Percentiles rank a stretch among this genome's conserved stretches.
phyloP scores from a whole-genome alignment of 208 protist species.

The Crithidia fasciculata region DNA sequence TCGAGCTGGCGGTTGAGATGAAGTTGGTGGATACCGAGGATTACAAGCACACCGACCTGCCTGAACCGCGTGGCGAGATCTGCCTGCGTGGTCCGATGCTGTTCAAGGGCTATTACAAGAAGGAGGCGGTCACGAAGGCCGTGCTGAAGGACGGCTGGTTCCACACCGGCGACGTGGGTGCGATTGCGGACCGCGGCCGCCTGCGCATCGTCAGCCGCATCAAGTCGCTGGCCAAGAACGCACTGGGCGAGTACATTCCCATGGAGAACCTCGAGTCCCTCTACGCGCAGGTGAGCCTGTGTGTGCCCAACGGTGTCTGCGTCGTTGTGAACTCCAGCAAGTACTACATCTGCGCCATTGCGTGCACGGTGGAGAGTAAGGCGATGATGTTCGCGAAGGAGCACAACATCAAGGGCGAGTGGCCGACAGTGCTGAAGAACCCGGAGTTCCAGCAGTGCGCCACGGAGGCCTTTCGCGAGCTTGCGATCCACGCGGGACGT shows the following conservation, averaged over 20 bases:
- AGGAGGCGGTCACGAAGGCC: constrained; percentile 81
- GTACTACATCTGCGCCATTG: constrained; percentile 63
- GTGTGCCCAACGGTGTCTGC: constrained; percentile 67
- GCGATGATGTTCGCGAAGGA: constrained; percentile 53
- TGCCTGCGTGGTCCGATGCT: constrained; percentile 67
- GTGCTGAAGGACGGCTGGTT: constrained; percentile 74
- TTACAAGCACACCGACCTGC: constrained; percentile 82
- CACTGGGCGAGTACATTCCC: constrained; percentile 89
- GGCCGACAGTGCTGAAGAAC: constrained; percentile 44
- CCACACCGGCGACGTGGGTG: constrained; percentile 90
- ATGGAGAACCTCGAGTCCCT: constrained; percentile 80
- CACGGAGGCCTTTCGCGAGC: constrained; percentile 36
- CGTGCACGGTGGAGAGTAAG: constrained; percentile 69
- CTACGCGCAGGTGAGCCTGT: constrained; percentile 58
- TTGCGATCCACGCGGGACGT: constrained; percentile 48
- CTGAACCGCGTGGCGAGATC: constrained; percentile 87
- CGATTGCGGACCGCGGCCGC: constrained; percentile 39
- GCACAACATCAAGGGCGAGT: constrained; percentile 46
- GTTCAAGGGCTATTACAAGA: constrained; percentile 92
- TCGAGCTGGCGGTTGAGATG: constrained; percentile 77
- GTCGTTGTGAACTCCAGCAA: constrained; percentile 60
- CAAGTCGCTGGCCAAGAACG: constrained; percentile 90
- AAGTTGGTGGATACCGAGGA: constrained; percentile 91
- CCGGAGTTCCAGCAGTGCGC: constrained; percentile 38
- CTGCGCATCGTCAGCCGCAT: constrained; percentile 80